Evolutionary conservation across 441 rosid genomes (phyloP).

Genomic region (Gossypium gossypioides): DNA sequence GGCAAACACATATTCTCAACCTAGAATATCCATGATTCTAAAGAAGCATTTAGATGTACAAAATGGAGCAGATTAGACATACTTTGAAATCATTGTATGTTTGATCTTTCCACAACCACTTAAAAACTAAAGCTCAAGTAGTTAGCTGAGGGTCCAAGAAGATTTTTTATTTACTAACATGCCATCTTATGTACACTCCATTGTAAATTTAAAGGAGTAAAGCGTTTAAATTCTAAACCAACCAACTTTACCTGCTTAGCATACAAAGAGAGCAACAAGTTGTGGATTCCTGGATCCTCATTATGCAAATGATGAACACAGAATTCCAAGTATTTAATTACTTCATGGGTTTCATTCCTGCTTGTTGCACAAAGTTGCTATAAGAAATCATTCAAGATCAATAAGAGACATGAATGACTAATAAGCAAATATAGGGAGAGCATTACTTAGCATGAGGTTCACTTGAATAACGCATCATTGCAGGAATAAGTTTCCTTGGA

Average conservation of each 20-base stretch:
- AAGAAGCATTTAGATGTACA: slow-evolving; percentile 1
- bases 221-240: slow-evolving; percentile 11
- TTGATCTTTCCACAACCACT: not conserved
- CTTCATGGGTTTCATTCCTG: slow-evolving; percentile 99
- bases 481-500: slow-evolving; percentile 89
- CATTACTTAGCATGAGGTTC: slow-evolving; percentile 98
- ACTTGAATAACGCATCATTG: slow-evolving; percentile 99
- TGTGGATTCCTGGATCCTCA: slow-evolving; percentile 98
- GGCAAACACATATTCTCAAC: not conserved
- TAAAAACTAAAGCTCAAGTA: not conserved
- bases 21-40: not conserved
- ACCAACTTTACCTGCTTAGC: slow-evolving; percentile 77
- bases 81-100: not conserved
- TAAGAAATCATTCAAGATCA: slow-evolving; percentile 8
- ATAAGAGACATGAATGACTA: slow-evolving; percentile 7
- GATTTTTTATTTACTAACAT: not conserved
- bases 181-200: not conserved
- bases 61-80: not conserved
- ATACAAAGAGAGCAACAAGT: slow-evolving; percentile 86
- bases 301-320: slow-evolving; percentile 83
- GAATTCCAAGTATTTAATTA: slow-evolving; percentile 89
- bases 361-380: slow-evolving; percentile 19
- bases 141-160: not conserved
- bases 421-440: slow-evolving; percentile 1
- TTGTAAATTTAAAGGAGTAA: not conserved